These are phyloP conservation scores for Metschnikowia matae DNA, from an alignment of 805 yeast genomes.

Conservation along the genomic window DNA sequence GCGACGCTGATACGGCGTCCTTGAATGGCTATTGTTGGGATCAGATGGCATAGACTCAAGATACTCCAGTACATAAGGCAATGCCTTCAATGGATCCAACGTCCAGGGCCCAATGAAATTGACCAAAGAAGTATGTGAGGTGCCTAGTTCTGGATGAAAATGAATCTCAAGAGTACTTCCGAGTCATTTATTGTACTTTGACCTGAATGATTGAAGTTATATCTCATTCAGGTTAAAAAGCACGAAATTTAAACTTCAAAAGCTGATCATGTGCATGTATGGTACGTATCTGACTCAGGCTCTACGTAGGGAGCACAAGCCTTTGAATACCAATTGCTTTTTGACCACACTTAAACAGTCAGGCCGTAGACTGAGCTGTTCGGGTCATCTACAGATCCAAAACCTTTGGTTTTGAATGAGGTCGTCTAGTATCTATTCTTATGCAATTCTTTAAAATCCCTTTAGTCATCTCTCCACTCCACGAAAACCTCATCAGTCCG, in stretches of 20 bases:
- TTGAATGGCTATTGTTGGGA: no score
- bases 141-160: no score
- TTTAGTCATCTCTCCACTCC: constrained; percentile 72
- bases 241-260: neutral
- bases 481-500: constrained; percentile 92
- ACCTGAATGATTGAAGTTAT: no score
- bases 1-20: no score
- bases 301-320: neutral
- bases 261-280: neutral
- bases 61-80: no score
- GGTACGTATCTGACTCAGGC: constrained; percentile 20
- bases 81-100: no score
- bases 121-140: no score
- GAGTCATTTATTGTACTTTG: no score
- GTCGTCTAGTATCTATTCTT: neutral
- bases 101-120: no score
- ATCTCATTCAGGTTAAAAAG: neutral
- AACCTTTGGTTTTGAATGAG: neutral
- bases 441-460: neutral
- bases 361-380: constrained; percentile 1
- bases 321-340: constrained; percentile 11
- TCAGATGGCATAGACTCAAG: no score
- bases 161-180: no score
- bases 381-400: constrained; percentile 11
- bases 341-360: constrained; percentile 15